Evolutionary conservation across 176 grass and related monocot species (phyloP).

Genomic region (Chloris gayana): DNA sequence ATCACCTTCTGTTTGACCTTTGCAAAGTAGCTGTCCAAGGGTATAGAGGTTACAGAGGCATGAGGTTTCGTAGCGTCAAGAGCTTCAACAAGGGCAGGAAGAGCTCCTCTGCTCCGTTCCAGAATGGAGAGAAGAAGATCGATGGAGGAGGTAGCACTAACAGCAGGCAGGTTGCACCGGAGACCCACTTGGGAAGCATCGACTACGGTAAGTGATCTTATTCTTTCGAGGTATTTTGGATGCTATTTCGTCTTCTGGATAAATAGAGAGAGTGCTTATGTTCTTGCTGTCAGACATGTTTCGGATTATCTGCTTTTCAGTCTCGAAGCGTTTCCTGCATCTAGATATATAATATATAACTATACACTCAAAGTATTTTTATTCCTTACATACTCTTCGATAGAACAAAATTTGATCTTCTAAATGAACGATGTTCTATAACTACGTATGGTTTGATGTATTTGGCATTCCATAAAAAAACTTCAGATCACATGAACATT

Average conservation of each 20-base stretch:
- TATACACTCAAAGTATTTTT: not conserved
- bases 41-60: not conserved
- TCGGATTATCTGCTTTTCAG: not conserved
- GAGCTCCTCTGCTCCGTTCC: slow-evolving; percentile 2
- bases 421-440: not conserved
- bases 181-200: not conserved
- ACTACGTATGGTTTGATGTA: not conserved
- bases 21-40: not conserved
- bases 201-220: not conserved
- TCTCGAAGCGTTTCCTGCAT: not conserved
- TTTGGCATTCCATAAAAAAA: not conserved
- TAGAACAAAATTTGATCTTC: not conserved
- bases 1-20: slow-evolving; percentile 32
- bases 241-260: not conserved
- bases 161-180: slow-evolving; percentile 36
- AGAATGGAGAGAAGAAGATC: not conserved
- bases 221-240: not conserved
- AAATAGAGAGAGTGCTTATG: not conserved
- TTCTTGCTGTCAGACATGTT: not conserved
- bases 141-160: slow-evolving; percentile 24
- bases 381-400: not conserved
- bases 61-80: slow-evolving; percentile 36
- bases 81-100: slow-evolving; percentile 33
- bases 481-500: not conserved
- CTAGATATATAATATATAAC: not conserved